Conservation (phyloP, 129 eudicot species). For the Flaveria sonorensis region DNA sequence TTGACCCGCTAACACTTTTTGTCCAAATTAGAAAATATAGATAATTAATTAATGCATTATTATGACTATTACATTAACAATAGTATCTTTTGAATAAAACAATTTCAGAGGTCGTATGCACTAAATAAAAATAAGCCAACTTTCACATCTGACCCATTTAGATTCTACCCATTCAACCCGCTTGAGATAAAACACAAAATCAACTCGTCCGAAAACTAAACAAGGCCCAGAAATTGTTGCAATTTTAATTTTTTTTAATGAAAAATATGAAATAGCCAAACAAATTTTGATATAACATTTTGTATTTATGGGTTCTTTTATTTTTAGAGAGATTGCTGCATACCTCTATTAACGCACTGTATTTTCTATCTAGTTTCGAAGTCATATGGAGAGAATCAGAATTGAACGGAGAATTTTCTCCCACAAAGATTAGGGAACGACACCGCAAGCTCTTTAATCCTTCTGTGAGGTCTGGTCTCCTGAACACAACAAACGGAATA, state of each 20-base stretch:
- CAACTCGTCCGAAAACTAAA: neutral
- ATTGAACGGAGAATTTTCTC: conserved; percentile 90
- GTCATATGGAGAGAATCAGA: conserved; percentile 85
- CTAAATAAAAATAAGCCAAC: neutral
- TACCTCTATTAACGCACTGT: conserved; percentile 93
- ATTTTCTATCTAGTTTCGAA: conserved; percentile 89
- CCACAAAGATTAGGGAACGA: conserved; percentile 80
- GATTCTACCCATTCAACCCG: neutral
- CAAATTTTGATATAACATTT: too few species aligned
- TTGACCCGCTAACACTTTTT: neutral
- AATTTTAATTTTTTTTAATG: too few species aligned
- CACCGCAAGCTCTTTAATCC: conserved; percentile 70
- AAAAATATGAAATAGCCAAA: too few species aligned
- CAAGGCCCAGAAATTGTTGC: too few species aligned
- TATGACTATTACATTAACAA: neutral
- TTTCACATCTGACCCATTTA: neutral
- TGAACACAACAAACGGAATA: conserved; percentile 26
- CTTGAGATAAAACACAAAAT: neutral
- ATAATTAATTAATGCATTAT: neutral
- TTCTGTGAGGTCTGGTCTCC: conserved; percentile 83
- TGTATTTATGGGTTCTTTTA: neutral
- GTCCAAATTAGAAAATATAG: neutral
- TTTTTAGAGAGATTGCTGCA: neutral
- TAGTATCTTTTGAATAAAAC: neutral
- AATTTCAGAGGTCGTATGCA: neutral